Conservation (phyloP, 2,329 filamentous ascomycete genomes). For the Aspergillus floridensis region DNA sequence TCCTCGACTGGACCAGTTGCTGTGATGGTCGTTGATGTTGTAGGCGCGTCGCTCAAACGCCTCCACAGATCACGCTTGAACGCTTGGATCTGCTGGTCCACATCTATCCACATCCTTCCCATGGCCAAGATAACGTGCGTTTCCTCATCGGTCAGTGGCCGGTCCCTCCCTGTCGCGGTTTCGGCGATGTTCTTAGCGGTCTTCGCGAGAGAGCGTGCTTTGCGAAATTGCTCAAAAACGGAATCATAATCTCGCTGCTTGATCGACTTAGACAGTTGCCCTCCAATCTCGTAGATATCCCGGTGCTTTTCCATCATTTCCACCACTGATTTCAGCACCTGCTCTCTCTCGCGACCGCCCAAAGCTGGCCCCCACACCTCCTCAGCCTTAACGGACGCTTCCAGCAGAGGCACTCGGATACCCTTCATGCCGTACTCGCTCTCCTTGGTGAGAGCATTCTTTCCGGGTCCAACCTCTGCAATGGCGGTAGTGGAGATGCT, state of each 20-base stretch:
- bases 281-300: slow-evolving; percentile 77
- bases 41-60: slow-evolving; percentile 67
- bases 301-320: slow-evolving; percentile 74
- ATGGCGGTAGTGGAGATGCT: slow-evolving; percentile 38
- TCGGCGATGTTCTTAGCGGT: slow-evolving; percentile 70
- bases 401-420: slow-evolving; percentile 82
- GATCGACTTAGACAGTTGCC: slow-evolving; percentile 76
- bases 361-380: slow-evolving; percentile 96
- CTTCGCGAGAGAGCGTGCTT: slow-evolving; percentile 77
- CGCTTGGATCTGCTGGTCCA: slow-evolving; percentile 77
- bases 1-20: slow-evolving; percentile 64
- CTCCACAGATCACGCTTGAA: slow-evolving; percentile 93
- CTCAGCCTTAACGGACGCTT: slow-evolving; percentile 90
- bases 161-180: slow-evolving; percentile 48
- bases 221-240: slow-evolving; percentile 80
- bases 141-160: slow-evolving; percentile 69
- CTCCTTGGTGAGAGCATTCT: slow-evolving; percentile 89
- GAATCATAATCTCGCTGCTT: slow-evolving; percentile 87
- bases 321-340: slow-evolving; percentile 75
- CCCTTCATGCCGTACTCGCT: slow-evolving; percentile 86
- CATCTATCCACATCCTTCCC: slow-evolving; percentile 91
- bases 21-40: slow-evolving; percentile 52
- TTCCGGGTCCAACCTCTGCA: slow-evolving; percentile 61
- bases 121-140: slow-evolving; percentile 84
- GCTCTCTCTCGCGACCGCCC: slow-evolving; percentile 86